Evolutionary conservation across 345 rosid species (phyloP), one percentile per base, ranked within the genome.

Genomic region (Camelina sativa): DNA sequence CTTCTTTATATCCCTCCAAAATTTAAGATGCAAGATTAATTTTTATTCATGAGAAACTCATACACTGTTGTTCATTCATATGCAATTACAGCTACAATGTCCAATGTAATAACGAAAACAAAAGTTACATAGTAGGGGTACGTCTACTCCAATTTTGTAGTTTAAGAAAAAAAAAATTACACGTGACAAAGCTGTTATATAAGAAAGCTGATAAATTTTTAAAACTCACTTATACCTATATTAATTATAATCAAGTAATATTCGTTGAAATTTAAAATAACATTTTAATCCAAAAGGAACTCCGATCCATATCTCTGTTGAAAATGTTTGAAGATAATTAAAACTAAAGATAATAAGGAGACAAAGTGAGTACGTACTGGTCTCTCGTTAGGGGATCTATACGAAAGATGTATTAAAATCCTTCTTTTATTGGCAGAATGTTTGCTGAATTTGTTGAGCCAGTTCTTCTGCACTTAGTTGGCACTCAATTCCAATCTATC

Each of bases 401-500:
- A 19, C 54, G 71, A 79, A 79, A 44, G 48, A 62, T 76, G 51
- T 53, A 60, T 32, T 43, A 47, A 28, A 57, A 57, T 79, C 72
- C 51, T 67, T 67, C 52, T 56, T 43, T 28, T 65, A 58, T 71
- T 76, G 80, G 87, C 84, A 78, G 86, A 96, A 96, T 48, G 98
- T 92, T 76, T 83, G 90, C 79, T 88, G 98, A 71, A 95, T 85
- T 74, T 86, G 94, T 38, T 90, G 90, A 37, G 96, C 99, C 46
- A 95, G 85, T 76, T 95, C 99, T 66, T 92, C 98, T 0, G 97
- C 98, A 67, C 98, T 92, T 11, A 95, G 92, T 83, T 78, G 96
- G 82, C 99, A 95, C 82, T 90, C 96, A 73, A 90, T 84, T 83
- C 99, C 99, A 79, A 95, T 89, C 99, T 95, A 85, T 65, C 59